A percentile compares a stretch with the other conserved stretches of the same genome.
These are phyloP conservation scores for Exophiala mesophila DNA, from an alignment of 2,329 filamentous ascomycete species.

Conservation along the genomic window DNA sequence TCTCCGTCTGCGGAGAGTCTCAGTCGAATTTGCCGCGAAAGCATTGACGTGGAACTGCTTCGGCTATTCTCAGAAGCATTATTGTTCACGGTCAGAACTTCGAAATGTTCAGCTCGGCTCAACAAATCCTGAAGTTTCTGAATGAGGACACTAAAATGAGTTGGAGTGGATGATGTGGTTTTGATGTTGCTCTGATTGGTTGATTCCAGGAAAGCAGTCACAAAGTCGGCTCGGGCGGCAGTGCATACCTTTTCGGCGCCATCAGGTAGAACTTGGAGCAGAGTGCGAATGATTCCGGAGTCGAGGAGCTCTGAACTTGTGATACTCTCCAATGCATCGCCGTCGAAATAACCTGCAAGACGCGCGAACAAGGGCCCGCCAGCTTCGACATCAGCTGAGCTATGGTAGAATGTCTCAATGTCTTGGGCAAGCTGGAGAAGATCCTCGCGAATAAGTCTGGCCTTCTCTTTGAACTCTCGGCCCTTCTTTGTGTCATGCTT, in stretches of 20 bases:
- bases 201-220: constrained; percentile 86
- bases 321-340: constrained; percentile 83
- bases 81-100: constrained; percentile 91
- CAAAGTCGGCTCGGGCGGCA: constrained; percentile 72
- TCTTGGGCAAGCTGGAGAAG: constrained; percentile 67
- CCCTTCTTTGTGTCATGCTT: constrained; percentile 73
- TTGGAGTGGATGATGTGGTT: constrained; percentile 61
- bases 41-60: constrained; percentile 88
- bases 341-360: constrained; percentile 79
- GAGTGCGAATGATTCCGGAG: constrained; percentile 78
- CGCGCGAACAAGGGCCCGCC: constrained; percentile 66
- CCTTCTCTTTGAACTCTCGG: constrained; percentile 71
- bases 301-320: constrained; percentile 92
- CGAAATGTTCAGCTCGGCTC: constrained; percentile 95
- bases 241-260: constrained; percentile 8
- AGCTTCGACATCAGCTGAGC: constrained; percentile 31
- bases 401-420: constrained; percentile 63
- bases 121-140: constrained; percentile 94
- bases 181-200: constrained; percentile 57
- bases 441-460: constrained; percentile 66
- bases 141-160: constrained; percentile 83
- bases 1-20: constrained; percentile 85
- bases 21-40: constrained; percentile 89
- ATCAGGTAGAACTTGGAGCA: constrained; percentile 67
- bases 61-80: constrained; percentile 86